phyloP scores from a whole-genome alignment of 2,329 filamentous ascomycete species.

The Ascocoryne sarcoides region DNA sequence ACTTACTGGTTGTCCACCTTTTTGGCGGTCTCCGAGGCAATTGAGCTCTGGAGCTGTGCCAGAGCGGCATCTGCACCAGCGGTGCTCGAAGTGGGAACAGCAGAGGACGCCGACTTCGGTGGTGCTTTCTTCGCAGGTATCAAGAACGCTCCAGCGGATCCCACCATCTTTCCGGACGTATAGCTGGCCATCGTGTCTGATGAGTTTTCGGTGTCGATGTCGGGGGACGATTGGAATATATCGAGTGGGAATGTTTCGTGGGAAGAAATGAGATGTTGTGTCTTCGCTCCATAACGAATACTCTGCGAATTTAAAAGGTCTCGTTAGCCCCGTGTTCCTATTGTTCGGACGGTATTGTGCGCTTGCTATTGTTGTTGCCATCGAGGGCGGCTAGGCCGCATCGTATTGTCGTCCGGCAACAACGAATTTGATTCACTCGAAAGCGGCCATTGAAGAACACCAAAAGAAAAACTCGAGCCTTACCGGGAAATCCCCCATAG shows the following conservation, averaged over 20 bases:
- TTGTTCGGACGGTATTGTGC: too few relatives aligned
- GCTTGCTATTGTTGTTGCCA: too few relatives aligned
- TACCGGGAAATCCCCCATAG: slow-evolving; percentile 51
- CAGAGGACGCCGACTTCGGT: slow-evolving; percentile 16
- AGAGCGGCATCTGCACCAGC: slow-evolving; percentile 40
- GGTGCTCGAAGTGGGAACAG: slow-evolving; percentile 29
- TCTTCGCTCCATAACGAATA: slow-evolving; percentile 44
- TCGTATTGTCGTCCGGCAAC: too few relatives aligned
- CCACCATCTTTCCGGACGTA: too few relatives aligned
- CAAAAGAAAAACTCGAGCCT: slow-evolving; percentile 30
- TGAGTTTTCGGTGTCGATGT: slow-evolving; percentile 40
- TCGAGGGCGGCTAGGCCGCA: too few relatives aligned
- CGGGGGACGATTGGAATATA: neutral
- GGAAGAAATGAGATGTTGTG: slow-evolving; percentile 38
- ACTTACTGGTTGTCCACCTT: slow-evolving; percentile 40
- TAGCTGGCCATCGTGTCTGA: slow-evolving; percentile 40
- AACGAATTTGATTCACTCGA: too few relatives aligned
- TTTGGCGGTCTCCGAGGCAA: slow-evolving; percentile 36
- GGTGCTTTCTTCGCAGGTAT: slow-evolving; percentile 1
- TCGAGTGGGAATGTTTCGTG: slow-evolving; percentile 9
- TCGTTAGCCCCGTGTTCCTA: too few relatives aligned
- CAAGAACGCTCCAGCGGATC: slow-evolving; percentile 25
- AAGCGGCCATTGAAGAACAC: neutral
- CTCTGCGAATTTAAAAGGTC: slow-evolving; percentile 40
- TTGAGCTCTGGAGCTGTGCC: slow-evolving; percentile 39